phyloP scores from a whole-genome alignment of 2,329 filamentous ascomycete species.

The Pseudopithomyces maydicus region DNA sequence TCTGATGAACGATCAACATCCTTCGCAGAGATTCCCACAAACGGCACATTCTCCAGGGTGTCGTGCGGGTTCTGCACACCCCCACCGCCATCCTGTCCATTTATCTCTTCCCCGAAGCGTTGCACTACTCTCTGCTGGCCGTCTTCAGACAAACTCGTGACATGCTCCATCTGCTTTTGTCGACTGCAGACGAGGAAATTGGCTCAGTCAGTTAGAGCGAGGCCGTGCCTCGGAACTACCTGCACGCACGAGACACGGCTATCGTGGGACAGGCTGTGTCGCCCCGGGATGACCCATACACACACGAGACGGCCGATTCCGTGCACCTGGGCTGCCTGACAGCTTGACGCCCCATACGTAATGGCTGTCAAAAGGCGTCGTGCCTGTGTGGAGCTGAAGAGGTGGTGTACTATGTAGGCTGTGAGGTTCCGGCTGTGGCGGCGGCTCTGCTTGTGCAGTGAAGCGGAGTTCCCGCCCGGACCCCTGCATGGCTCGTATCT shows the following conservation, averaged over 20 bases:
- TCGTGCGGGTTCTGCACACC: conserved; percentile 59
- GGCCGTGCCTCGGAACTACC: not conserved
- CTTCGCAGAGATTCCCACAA: conserved; percentile 61
- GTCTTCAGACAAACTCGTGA: conserved; percentile 7
- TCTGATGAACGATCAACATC: conserved; percentile 15
- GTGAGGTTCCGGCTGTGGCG: conserved; percentile 12
- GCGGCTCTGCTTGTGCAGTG: conserved; percentile 14
- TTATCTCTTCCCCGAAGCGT: conserved; percentile 9
- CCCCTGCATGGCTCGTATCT: conserved; percentile 16
- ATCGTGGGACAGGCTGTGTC: not conserved
- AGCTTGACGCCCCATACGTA: not conserved
- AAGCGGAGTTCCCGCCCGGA: conserved; percentile 18
- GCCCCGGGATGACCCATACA: not conserved
- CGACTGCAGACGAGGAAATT: not conserved
- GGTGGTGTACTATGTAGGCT: conserved; percentile 9
- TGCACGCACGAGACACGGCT: not conserved
- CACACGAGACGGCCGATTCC: not conserved
- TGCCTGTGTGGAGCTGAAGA: not conserved
- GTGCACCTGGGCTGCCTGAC: not conserved
- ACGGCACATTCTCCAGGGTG: conserved; percentile 71
- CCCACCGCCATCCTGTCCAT: conserved; percentile 6
- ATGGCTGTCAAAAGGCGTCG: not conserved
- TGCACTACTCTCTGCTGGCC: conserved; percentile 10
- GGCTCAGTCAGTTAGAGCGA: not conserved
- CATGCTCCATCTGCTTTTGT: not conserved